phyloP scores from a whole-genome alignment of 2,329 filamentous ascomycete species.

The Arthroderma sp. region DNA sequence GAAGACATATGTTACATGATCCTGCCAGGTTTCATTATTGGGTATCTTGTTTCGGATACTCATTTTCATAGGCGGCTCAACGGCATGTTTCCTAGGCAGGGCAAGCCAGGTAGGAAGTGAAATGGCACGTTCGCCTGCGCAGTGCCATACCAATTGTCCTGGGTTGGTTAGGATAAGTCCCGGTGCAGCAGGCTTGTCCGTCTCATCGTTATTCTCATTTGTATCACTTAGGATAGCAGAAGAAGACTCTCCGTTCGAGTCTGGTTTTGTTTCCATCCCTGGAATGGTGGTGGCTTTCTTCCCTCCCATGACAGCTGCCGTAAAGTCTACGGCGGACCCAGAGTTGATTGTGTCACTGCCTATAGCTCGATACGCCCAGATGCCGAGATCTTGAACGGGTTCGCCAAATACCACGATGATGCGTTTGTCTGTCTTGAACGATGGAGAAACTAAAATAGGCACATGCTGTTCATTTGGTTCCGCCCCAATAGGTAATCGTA shows the following conservation, averaged over 20 bases:
- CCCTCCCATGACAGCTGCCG: constrained; percentile 32
- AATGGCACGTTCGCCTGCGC: constrained; percentile 49
- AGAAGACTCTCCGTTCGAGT: constrained; percentile 21
- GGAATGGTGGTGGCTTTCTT: neutral
- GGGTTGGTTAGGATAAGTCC: constrained; percentile 64
- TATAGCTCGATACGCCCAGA: constrained; percentile 58
- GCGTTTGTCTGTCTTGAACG: constrained; percentile 47
- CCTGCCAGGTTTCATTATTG: constrained; percentile 43
- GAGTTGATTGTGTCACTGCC: constrained; percentile 53
- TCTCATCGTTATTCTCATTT: constrained; percentile 6
- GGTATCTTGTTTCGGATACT: constrained; percentile 49
- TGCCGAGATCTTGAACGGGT: constrained; percentile 56
- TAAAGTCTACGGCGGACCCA: constrained; percentile 58
- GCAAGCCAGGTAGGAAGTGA: constrained; percentile 46
- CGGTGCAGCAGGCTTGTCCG: constrained; percentile 26
- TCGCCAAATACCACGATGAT: constrained; percentile 67
- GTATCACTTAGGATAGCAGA: neutral
- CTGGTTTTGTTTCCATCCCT: constrained; percentile 14
- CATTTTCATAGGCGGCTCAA: constrained; percentile 45
- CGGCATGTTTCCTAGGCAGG: constrained; percentile 51
- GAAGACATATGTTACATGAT: constrained; percentile 59
- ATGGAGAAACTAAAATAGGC: constrained; percentile 53
- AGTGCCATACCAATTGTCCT: constrained; percentile 67
- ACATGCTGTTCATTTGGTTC: constrained; percentile 45
- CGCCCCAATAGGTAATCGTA: constrained; percentile 50